phyloP scores from a whole-genome alignment of 331 rosid species.

The Cydonia oblonga region DNA sequence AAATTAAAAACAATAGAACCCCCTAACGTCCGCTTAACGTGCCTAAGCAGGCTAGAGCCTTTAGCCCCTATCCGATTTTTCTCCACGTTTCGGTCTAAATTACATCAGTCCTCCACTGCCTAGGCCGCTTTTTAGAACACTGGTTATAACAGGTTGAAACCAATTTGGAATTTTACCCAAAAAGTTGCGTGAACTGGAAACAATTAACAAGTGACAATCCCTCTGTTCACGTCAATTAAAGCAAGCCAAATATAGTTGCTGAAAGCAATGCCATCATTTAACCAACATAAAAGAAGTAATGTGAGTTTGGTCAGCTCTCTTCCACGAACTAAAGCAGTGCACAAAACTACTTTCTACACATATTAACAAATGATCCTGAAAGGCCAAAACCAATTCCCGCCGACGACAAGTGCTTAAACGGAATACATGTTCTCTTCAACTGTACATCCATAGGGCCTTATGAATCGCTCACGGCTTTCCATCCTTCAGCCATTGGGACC shows the following conservation, averaged over 20 bases:
- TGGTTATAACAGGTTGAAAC: too few species aligned
- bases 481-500: neutral
- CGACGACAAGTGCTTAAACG: conserved; percentile 13
- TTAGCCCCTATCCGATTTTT: too few species aligned
- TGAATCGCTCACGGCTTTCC: conserved; percentile 10
- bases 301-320: conserved; percentile 4
- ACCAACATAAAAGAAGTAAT: neutral
- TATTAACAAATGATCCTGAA: conserved; percentile 28
- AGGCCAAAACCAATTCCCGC: conserved; percentile 14
- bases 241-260: conserved; percentile 1
- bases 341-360: conserved; percentile 17
- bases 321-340: neutral
- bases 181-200: neutral
- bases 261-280: conserved; percentile 15
- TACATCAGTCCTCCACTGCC: too few species aligned
- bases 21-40: too few species aligned
- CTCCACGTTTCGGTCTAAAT: too few species aligned
- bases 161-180: too few species aligned
- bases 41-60: too few species aligned
- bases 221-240: neutral
- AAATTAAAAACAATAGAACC: too few species aligned
- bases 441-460: conserved; percentile 37
- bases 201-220: neutral
- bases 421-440: conserved; percentile 25
- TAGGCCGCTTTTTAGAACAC: too few species aligned